phyloP scores from a whole-genome alignment of 257 asterid genomes.

The Nicotiana paniculata region DNA sequence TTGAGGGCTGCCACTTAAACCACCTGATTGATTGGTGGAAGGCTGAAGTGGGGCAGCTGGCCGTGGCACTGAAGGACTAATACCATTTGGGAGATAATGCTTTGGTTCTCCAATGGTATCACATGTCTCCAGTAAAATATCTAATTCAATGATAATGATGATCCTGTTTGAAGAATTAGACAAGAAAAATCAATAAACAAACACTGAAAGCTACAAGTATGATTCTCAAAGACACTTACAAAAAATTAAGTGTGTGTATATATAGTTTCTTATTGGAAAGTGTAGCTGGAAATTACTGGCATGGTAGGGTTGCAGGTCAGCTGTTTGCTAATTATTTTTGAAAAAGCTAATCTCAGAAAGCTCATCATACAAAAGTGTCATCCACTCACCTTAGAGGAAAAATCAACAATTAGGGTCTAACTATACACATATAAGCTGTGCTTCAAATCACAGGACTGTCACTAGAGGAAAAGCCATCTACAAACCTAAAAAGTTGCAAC shows the following conservation, averaged over 20 bases:
- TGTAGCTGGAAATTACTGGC: background rate
- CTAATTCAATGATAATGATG: slow-evolving; percentile 62
- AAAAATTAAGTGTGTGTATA: background rate
- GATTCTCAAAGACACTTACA: background rate
- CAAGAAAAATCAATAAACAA: slow-evolving; percentile 2
- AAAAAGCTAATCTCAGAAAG: background rate
- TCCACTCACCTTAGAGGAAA: background rate
- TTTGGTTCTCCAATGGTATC: slow-evolving; percentile 70
- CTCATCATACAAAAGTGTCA: background rate
- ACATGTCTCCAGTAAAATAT: slow-evolving; percentile 48
- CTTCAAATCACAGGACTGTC: background rate
- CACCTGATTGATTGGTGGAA: slow-evolving; percentile 32
- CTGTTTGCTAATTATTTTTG: background rate
- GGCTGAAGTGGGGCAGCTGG: slow-evolving; percentile 29
- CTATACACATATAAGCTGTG: background rate
- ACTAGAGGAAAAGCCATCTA: background rate
- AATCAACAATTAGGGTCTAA: background rate
- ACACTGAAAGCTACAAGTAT: background rate
- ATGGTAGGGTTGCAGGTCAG: background rate
- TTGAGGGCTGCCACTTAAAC: slow-evolving; percentile 19
- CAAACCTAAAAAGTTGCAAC: background rate
- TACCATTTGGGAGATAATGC: slow-evolving; percentile 30
- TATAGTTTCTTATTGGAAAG: background rate
- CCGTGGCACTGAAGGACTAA: slow-evolving; percentile 30
- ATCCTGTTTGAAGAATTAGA: slow-evolving; percentile 53